Conservation (phyloP, 371 early-diverging fungal genomes). For the Aphelidium insulamus region DNA sequence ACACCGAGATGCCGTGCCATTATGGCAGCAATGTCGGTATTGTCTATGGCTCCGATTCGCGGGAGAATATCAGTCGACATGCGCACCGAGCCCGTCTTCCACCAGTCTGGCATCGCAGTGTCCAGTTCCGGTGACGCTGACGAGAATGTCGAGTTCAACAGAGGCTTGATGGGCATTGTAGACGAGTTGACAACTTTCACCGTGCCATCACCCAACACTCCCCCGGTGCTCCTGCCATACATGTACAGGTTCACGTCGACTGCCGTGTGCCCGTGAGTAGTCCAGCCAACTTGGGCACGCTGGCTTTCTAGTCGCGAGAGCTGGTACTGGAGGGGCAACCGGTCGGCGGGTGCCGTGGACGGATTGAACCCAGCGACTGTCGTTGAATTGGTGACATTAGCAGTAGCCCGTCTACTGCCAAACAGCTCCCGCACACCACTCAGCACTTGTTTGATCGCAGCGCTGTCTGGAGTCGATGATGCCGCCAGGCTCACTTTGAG, state of each 20-base stretch:
- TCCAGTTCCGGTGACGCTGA: no score
- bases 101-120: no score
- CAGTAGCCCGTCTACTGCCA: constrained; percentile 38
- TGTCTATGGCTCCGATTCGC: no score
- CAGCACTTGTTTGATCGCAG: constrained; percentile 22
- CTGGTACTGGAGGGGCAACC: neutral
- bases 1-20: no score
- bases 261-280: constrained; percentile 77
- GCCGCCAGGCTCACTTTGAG: constrained; percentile 3
- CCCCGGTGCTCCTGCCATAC: constrained; percentile 22
- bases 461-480: neutral
- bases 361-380: neutral
- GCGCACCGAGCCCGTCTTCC: no score
- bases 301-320: neutral
- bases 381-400: constrained; percentile 14
- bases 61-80: no score
- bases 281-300: constrained; percentile 27
- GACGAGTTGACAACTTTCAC: no score
- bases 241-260: constrained; percentile 87
- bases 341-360: neutral
- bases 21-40: no score
- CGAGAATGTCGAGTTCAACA: no score
- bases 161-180: no score
- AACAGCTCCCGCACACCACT: no score
- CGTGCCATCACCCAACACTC: no score